Base-by-base conservation (phyloP, 23 red algal species). In the Gracilaria gracilis region DNA sequence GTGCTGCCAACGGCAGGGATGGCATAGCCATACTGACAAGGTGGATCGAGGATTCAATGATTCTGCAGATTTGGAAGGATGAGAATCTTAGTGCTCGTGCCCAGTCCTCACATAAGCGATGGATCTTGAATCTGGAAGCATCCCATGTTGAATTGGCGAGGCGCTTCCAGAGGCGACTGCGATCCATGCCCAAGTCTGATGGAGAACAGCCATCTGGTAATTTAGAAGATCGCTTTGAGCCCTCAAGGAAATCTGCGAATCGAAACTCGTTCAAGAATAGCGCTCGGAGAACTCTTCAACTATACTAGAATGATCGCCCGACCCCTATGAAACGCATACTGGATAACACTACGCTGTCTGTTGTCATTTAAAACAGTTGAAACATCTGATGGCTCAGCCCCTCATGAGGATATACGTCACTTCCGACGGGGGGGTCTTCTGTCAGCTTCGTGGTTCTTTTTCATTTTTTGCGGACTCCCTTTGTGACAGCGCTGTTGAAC, bases 11-110 rank as follows among this genome's bases (percentile, higher is more conserved):
- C 9, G 80, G 80, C 20, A 47, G 90, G 0, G 90, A 93, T 29
- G 90, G 79, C 5, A 93, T 93, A 31, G 90, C 82, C 28, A 84
- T 93, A n/a, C 51, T 93, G 35, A 93, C 90, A 38, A 77, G 90
- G 33, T 93, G 90, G 90, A 93, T 93, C 38, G 81, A 84, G 34
- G 90, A 93, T 42, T 79, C 80, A 14, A 86, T 86, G 80, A 50
- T 85, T 67, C 57, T 93, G n/a, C 90, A 93, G 69, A 65, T 84
- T 36, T 93, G 90, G 90, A 84, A 86, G 71, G 70, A 86, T 42
- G 90, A 93, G 31, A 93, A 93, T 69, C 90, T 93, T 15, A 85
- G 80, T n/a, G 72, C 90, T 28, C 40, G 90, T n/a, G 90, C 90
- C 29, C 79, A 86, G 70, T 76, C 69, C 17, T 86, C 80, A 19